Conservation (phyloP, 140 eudicot genomes). For the Bidens hawaiensis region DNA sequence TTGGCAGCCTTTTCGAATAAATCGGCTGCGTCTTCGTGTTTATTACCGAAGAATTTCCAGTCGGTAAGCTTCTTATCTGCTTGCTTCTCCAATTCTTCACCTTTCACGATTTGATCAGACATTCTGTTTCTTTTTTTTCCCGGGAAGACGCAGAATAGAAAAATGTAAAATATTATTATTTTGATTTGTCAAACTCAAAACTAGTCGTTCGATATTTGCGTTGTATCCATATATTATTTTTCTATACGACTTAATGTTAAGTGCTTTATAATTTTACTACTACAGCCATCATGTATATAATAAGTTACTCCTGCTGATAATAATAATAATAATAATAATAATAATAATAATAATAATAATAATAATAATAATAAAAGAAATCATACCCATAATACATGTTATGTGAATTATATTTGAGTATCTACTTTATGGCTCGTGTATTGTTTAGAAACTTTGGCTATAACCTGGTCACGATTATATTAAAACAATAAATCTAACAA, state of each 20-base stretch:
- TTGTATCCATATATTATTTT: neutral
- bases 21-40: conserved; percentile 42
- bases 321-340: too few relatives aligned
- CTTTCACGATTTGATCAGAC: conserved; percentile 34
- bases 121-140: conserved; percentile 10
- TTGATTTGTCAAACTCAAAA: neutral
- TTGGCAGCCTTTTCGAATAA: conserved; percentile 39
- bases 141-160: conserved; percentile 10
- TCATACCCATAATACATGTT: neutral
- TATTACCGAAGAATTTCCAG: conserved; percentile 31
- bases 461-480: too few relatives aligned
- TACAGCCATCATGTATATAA: too few relatives aligned
- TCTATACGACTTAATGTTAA: neutral
- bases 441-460: too few relatives aligned
- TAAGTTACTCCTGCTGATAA: too few relatives aligned
- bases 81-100: conserved; percentile 34
- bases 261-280: too few relatives aligned
- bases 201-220: neutral
- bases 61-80: conserved; percentile 39
- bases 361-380: too few relatives aligned
- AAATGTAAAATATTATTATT: conserved; percentile 1
- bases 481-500: too few relatives aligned
- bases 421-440: neutral
- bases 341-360: too few relatives aligned
- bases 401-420: neutral